Percentiles rank a stretch among this genome's conserved stretches.
These are phyloP conservation scores for Rhodotorula sp. DNA, from an alignment of 1,284 basidiomycete genomes.

Conservation along the genomic window DNA sequence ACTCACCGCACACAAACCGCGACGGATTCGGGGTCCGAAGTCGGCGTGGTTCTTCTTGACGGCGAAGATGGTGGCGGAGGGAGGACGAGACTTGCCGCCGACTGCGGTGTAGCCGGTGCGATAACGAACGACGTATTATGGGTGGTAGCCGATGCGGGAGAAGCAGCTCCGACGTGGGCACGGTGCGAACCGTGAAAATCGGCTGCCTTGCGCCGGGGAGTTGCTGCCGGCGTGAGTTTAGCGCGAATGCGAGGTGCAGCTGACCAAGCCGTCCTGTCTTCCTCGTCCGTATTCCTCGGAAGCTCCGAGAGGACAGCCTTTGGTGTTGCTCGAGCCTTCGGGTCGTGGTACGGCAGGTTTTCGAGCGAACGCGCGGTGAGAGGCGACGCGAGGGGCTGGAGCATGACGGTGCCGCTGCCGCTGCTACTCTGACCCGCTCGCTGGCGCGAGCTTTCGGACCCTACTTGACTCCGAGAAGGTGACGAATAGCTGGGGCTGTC, in stretches of 20 bases:
- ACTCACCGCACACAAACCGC: background rate
- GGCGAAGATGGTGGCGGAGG: background rate
- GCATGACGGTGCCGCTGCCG: no score
- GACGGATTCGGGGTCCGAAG: background rate
- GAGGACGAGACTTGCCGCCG: background rate
- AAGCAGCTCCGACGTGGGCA: constrained; percentile 13
- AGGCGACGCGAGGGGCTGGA: no score
- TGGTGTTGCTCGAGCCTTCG: no score
- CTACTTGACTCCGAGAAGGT: no score
- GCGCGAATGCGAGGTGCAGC: constrained; percentile 37
- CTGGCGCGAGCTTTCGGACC: no score
- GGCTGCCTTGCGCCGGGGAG: constrained; percentile 37
- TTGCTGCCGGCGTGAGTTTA: constrained; percentile 40
- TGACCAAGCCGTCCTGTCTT: constrained; percentile 6
- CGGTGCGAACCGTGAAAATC: constrained; percentile 42
- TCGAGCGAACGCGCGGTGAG: no score
- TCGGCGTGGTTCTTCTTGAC: background rate
- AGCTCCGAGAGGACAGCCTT: background rate
- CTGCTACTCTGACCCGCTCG: no score
- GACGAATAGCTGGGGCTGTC: no score
- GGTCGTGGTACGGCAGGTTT: no score
- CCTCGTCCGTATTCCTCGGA: background rate
- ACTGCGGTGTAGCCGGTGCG: constrained; percentile 3
- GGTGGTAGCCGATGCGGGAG: background rate
- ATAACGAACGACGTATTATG: no score